phyloP scores from a whole-genome alignment of 1,284 basidiomycete species.

The Rhodotorula mucilaginosa region DNA sequence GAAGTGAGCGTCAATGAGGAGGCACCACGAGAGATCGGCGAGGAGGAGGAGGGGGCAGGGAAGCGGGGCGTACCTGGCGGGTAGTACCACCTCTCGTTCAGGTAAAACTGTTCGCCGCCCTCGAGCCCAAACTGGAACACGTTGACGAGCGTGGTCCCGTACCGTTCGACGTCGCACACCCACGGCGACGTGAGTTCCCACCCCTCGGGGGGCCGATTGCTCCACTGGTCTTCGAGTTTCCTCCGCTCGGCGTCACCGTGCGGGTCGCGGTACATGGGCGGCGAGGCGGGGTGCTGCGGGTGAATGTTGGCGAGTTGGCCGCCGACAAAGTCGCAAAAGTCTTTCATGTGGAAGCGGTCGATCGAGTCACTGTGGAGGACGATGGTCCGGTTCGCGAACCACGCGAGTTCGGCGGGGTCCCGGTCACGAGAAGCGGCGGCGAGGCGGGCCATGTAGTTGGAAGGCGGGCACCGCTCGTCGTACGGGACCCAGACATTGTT shows the following conservation, averaged over 20 bases:
- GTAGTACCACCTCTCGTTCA: slow-evolving; percentile 40
- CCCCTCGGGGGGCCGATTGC: slow-evolving; percentile 28
- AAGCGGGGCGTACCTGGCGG: slow-evolving; percentile 25
- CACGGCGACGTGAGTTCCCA: slow-evolving; percentile 38
- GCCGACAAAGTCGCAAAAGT: slow-evolving; percentile 40
- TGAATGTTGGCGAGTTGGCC: slow-evolving; percentile 25
- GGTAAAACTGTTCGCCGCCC: slow-evolving; percentile 37
- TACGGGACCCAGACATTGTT: slow-evolving; percentile 33
- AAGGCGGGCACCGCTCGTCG: slow-evolving; percentile 30
- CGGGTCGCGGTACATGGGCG: slow-evolving; percentile 22
- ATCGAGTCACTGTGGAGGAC: slow-evolving; percentile 42
- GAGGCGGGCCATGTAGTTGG: slow-evolving; percentile 25
- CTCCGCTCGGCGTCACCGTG: slow-evolving; percentile 1
- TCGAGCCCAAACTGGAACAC: slow-evolving; percentile 38
- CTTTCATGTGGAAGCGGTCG: slow-evolving; percentile 42
- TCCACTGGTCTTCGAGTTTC: slow-evolving; percentile 31
- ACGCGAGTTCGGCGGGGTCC: slow-evolving; percentile 24
- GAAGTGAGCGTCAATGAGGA: neutral
- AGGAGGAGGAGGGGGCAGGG: neutral
- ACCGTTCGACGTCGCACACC: slow-evolving; percentile 38
- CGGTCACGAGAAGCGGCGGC: slow-evolving; percentile 21
- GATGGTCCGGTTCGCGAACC: slow-evolving; percentile 37
- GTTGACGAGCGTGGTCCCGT: slow-evolving; percentile 36
- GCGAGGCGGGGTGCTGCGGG: slow-evolving; percentile 26
- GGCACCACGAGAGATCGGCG: no score